Conservation (phyloP, 768 basidiomycete genomes). For the Termitomyces sp. region DNA sequence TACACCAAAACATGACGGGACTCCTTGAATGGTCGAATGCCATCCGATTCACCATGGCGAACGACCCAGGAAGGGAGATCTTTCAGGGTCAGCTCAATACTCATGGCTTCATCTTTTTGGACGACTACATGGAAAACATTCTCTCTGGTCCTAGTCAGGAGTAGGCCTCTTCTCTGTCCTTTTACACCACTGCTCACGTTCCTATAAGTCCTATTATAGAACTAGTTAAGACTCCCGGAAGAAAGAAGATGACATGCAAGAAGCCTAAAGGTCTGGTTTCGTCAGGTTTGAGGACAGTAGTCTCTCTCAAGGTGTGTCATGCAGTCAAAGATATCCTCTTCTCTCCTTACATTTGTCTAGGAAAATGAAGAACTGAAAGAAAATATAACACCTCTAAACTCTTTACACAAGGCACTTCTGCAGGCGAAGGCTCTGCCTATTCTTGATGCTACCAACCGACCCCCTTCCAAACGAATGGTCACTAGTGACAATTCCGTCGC, state of each 20-base stretch:
- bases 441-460: neutral
- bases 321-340: neutral
- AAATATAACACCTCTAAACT: conserved; percentile 41
- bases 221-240: conserved; percentile 80
- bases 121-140: conserved; percentile 76
- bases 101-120: conserved; percentile 77
- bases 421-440: conserved; percentile 25
- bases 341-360: conserved; percentile 23
- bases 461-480: neutral
- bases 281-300: conserved; percentile 44
- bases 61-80: conserved; percentile 66
- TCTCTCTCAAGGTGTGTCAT: conserved; percentile 44
- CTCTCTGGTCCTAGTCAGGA: conserved; percentile 64
- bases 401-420: conserved; percentile 46
- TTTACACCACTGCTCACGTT: neutral
- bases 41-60: conserved; percentile 66
- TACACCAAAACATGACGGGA: conserved; percentile 35
- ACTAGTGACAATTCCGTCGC: neutral
- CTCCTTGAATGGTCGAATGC: conserved; percentile 68
- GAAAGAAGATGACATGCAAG: conserved; percentile 57
- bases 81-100: conserved; percentile 74
- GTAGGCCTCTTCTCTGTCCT: conserved; percentile 35
- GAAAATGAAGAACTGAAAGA: conserved; percentile 36
- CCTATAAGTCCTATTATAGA: conserved; percentile 65
- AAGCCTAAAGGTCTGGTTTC: conserved; percentile 42